Evolutionary conservation across 208 protist genomes (phyloP), one percentile per base, ranked within the genome.

Genomic region (Leishmania lainsoni): DNA sequence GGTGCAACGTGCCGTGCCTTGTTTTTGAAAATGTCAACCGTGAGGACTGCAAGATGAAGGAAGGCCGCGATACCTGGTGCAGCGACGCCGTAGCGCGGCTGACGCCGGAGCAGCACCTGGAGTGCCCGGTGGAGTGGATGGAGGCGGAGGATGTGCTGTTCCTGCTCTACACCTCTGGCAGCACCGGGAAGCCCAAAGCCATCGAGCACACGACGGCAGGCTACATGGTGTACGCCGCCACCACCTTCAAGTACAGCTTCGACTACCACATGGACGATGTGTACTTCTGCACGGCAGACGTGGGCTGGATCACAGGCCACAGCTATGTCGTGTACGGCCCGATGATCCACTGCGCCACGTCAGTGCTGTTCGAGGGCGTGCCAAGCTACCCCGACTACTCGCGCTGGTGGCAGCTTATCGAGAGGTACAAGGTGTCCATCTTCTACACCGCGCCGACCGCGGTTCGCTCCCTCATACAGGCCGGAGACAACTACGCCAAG

Each of bases 371-470:
- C 83, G 98, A 99, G 84, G 96, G 98, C 10, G 71, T 98, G 22
- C 98, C 98, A 17, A 93, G 90, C 14, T 98, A 98, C 88, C 99
- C 99, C 52, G 87, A 77, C 42, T 73, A 88, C 26, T 91, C 85
- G 20, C 87, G 95, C 69, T 99, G 92, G 89, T 99, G 98, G 98
- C 83, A 99, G 52, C 83, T 99, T 48, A 89, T 99, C 48, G 93
- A 99, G 81, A 92, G 93, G 88, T 95, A 99, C 88, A 93, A 98
- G 51, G 96, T 99, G 14, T 98, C 91, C 39, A 89, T 97, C 80
- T 99, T 99, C 84, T 99, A 99, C 92, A 99, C 99, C 5, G 97
- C 99, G 0, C 99, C 99, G 35, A 99, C 99, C 17, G 98, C 98
- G 12, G 94, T 98, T 75, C 90, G 98, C 75, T 88, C 89, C 9